These are phyloP conservation scores for Lasiodiplodia hormozganensis DNA, from an alignment of 2,329 filamentous ascomycete species.

Conservation along the genomic window DNA sequence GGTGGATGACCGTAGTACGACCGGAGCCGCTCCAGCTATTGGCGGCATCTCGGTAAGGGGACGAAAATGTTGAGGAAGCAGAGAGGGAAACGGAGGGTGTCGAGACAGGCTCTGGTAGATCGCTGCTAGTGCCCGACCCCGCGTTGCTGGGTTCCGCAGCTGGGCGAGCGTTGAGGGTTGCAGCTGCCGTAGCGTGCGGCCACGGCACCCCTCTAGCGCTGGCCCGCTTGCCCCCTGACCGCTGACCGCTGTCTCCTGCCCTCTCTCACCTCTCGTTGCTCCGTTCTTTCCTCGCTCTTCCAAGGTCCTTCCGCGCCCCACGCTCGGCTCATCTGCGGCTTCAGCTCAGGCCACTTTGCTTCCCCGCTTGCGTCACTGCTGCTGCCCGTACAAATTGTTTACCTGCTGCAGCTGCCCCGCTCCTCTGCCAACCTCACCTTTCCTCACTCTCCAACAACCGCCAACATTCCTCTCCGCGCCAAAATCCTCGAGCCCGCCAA, in stretches of 20 bases:
- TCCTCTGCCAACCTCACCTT: conserved; percentile 8
- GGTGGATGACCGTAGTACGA: background rate
- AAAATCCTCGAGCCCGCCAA: conserved; percentile 19
- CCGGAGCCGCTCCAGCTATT: conserved; percentile 1
- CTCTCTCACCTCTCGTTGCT: background rate
- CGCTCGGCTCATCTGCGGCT: conserved; percentile 15
- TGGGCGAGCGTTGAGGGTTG: background rate
- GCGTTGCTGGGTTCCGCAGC: conserved; percentile 15
- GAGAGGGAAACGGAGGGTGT: background rate
- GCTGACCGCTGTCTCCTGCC: background rate
- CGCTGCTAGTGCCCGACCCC: conserved; percentile 18
- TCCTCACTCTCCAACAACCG: background rate
- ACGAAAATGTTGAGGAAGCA: conserved; percentile 10
- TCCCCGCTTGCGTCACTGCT: conserved; percentile 27
- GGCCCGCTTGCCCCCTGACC: conserved; percentile 1
- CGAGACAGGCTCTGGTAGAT: background rate
- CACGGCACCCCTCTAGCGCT: background rate
- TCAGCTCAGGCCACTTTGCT: conserved; percentile 20
- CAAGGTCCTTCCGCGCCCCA: conserved; percentile 18
- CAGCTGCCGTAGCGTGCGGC: background rate
- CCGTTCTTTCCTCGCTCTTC: conserved; percentile 18
- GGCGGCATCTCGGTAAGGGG: background rate
- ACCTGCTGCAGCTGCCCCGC: conserved; percentile 12
- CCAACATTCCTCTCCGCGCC: conserved; percentile 23
- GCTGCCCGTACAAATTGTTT: conserved; percentile 20